Evolutionary conservation across 148 eudicot species (phyloP).

Genomic region (Heliosperma pusillum): DNA sequence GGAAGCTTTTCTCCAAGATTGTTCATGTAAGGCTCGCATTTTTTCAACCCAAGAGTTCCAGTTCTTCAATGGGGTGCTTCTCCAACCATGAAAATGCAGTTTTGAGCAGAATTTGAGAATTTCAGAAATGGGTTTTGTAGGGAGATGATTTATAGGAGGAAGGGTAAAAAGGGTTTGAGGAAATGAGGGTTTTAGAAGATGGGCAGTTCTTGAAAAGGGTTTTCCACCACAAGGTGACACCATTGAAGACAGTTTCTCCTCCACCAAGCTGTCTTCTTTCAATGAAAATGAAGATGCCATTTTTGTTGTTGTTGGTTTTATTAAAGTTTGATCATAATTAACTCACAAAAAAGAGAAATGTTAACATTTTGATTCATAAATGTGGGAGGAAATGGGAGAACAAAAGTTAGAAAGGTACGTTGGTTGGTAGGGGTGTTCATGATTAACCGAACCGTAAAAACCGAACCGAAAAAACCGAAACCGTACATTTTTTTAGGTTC

Average conservation of each 20-base stretch:
- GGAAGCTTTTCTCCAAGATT: constrained; percentile 27
- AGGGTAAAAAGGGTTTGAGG: not conserved
- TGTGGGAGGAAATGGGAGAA: not conserved
- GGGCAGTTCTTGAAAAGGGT: constrained; percentile 25
- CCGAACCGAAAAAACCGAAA: too few relatives aligned
- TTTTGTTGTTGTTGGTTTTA: not conserved
- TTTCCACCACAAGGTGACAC: constrained; percentile 20
- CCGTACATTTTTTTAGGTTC: too few relatives aligned
- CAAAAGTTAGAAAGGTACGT: not conserved
- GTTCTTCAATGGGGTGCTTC: not conserved
- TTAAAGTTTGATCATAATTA: too few relatives aligned
- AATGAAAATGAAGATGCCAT: constrained; percentile 11
- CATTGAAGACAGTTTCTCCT: constrained; percentile 29
- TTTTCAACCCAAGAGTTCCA: constrained; percentile 42
- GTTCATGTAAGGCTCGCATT: constrained; percentile 11
- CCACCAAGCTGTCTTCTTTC: constrained; percentile 13
- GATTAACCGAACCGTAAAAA: too few relatives aligned
- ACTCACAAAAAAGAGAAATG: too few relatives aligned
- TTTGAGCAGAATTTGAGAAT: constrained; percentile 6
- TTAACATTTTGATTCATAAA: not conserved
- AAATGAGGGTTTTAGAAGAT: constrained; percentile 35
- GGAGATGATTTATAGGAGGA: constrained; percentile 2
- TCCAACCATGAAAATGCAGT: constrained; percentile 32
- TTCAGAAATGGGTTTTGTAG: constrained; percentile 5
- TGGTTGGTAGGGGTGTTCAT: too few relatives aligned